These are phyloP conservation scores for Pyrus bretschneideri DNA, from an alignment of 306 rosid genomes.

Conservation along the genomic window DNA sequence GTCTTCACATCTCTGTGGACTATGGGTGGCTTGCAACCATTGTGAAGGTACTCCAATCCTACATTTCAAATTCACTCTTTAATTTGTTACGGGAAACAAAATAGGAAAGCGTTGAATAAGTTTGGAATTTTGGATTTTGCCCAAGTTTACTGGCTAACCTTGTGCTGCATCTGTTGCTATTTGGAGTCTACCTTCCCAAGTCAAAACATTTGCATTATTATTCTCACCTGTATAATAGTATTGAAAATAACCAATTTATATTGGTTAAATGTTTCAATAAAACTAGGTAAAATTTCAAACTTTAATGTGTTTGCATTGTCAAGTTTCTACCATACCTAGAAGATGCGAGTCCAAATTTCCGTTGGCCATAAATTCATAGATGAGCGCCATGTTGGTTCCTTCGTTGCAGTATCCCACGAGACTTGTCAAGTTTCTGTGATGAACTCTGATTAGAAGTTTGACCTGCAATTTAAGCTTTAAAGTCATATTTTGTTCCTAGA, in stretches of 20 bases:
- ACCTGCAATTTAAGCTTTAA: conserved; percentile 20
- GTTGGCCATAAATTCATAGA: conserved; percentile 36
- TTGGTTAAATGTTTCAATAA: neutral
- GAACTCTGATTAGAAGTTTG: conserved; percentile 35
- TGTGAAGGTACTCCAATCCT: conserved; percentile 43
- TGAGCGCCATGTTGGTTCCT: conserved; percentile 23
- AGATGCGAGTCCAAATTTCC: conserved; percentile 30
- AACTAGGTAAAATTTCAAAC: neutral
- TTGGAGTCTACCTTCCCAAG: conserved; percentile 26
- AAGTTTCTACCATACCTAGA: conserved; percentile 18
- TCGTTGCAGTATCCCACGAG: conserved; percentile 32
- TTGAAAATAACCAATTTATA: neutral
- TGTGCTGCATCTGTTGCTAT: conserved; percentile 29
- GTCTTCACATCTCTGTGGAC: conserved; percentile 35
- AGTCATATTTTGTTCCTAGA: neutral
- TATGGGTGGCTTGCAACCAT: conserved; percentile 34
- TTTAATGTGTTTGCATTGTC: neutral
- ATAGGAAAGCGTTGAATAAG: neutral
- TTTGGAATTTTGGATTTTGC: neutral
- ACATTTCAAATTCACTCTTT: neutral
- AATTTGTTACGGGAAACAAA: neutral
- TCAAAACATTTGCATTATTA: neutral
- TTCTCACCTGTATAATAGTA: neutral
- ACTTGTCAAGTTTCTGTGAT: conserved; percentile 43
- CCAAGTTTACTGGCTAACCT: neutral